Evolutionary conservation across 495 filamentous ascomycete genomes (phyloP).

Genomic region (Aspergillus conjunctus): DNA sequence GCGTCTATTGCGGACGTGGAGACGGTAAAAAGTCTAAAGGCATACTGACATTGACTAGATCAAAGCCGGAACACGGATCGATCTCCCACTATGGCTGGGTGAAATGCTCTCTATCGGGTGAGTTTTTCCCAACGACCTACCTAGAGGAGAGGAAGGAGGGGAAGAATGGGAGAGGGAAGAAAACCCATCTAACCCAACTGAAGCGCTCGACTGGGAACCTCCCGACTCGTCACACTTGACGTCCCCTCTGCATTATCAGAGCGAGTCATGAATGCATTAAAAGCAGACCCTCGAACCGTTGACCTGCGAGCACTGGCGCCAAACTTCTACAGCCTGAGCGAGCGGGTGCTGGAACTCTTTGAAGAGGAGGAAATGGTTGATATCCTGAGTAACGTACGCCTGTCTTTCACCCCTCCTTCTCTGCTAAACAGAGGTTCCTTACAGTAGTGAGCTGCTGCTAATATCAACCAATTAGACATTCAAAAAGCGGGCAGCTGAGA

Average conservation of each 20-base stretch:
- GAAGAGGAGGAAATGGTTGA: slow-evolving; percentile 88
- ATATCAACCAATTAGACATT: slow-evolving; percentile 59
- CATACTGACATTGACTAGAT: slow-evolving; percentile 50
- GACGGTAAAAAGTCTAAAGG: neutral
- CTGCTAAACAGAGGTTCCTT: neutral
- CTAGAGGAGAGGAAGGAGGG: neutral
- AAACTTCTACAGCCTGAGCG: slow-evolving; percentile 84
- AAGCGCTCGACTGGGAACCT: slow-evolving; percentile 55
- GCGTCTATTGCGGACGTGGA: neutral
- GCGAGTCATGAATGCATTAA: slow-evolving; percentile 85
- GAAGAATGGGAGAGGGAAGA: neutral
- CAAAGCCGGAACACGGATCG: slow-evolving; percentile 74
- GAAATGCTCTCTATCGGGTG: slow-evolving; percentile 89
- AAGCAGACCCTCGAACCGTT: slow-evolving; percentile 84
- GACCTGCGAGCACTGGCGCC: slow-evolving; percentile 79
- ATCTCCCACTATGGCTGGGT: slow-evolving; percentile 93
- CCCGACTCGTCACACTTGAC: slow-evolving; percentile 75
- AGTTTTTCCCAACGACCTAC: slow-evolving; percentile 11
- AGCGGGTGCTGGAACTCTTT: slow-evolving; percentile 83
- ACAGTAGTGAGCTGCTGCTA: too few relatives aligned
- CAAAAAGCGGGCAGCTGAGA: slow-evolving; percentile 76
- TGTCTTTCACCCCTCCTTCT: neutral
- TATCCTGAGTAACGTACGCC: slow-evolving; percentile 66
- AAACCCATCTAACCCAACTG: slow-evolving; percentile 4
- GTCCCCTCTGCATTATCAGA: slow-evolving; percentile 75